Conservation (phyloP, 23 red algal species). For the Pyropia haitanensis region DNA sequence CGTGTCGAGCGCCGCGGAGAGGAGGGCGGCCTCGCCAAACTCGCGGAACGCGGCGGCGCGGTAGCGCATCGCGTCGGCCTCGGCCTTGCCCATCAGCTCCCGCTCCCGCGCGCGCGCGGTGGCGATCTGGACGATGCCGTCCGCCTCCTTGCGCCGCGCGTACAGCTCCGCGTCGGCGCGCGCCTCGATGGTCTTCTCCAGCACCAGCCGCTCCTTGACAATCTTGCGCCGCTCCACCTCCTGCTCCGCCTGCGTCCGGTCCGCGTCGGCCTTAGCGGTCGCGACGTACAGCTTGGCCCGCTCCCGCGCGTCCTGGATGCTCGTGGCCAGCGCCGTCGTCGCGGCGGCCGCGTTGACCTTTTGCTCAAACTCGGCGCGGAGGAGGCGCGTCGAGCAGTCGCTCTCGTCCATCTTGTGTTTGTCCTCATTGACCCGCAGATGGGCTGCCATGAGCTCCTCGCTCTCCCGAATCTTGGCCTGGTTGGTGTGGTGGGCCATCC, state of each 20-base stretch:
- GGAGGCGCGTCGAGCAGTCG: neutral
- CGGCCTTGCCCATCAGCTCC: slow-evolving; percentile 19
- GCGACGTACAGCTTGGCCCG: slow-evolving; percentile 19
- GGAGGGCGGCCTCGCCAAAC: slow-evolving; percentile 28
- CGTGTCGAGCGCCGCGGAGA: slow-evolving; percentile 39
- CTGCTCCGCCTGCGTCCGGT: slow-evolving; percentile 27
- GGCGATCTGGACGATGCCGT: slow-evolving; percentile 22
- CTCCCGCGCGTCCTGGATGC: slow-evolving; percentile 27
- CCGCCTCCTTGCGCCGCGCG: slow-evolving; percentile 28
- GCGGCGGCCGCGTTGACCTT: too few species aligned
- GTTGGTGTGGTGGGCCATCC: slow-evolving; percentile 14
- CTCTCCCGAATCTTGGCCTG: slow-evolving; percentile 10
- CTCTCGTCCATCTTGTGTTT: slow-evolving; percentile 1
- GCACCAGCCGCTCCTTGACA: slow-evolving; percentile 23
- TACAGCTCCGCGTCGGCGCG: slow-evolving; percentile 46
- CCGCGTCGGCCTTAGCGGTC: slow-evolving; percentile 23
- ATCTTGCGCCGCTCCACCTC: slow-evolving; percentile 23
- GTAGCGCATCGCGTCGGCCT: slow-evolving; percentile 35
- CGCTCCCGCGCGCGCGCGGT: slow-evolving; percentile 19
- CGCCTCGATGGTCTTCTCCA: slow-evolving; percentile 23
- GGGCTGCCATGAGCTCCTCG: slow-evolving; percentile 11
- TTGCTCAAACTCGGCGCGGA: too few species aligned
- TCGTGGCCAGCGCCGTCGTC: slow-evolving; percentile 1
- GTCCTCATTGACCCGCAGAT: slow-evolving; percentile 27
- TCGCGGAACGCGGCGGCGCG: slow-evolving; percentile 24